Conservation (phyloP, 345 rosid species). For the Ceriops zippeliana region DNA sequence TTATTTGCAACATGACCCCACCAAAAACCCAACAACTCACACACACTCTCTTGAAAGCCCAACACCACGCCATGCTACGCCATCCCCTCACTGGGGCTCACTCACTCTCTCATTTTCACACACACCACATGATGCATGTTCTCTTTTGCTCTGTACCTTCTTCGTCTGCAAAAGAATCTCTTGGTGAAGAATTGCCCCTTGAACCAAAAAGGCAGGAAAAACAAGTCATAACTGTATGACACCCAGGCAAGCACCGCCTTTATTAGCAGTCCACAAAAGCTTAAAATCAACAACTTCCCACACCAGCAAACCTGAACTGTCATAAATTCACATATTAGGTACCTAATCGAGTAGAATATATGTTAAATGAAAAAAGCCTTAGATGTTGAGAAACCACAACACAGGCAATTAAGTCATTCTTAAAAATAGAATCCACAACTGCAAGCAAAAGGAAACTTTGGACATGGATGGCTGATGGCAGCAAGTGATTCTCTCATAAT, state of each 20-base stretch:
- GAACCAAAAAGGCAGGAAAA: conserved; percentile 47
- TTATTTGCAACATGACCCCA: no score
- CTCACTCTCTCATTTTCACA: background rate
- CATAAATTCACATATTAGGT: conserved; percentile 8
- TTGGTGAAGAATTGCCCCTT: conserved; percentile 15
- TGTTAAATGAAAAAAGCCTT: background rate
- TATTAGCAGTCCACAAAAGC: conserved; percentile 19
- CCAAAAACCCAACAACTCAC: background rate
- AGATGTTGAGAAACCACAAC: conserved; percentile 3
- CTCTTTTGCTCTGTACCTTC: conserved; percentile 46
- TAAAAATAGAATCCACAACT: background rate
- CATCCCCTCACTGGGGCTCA: no score
- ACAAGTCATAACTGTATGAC: conserved; percentile 51
- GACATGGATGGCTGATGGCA: no score
- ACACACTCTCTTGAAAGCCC: background rate
- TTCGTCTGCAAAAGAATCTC: conserved; percentile 33
- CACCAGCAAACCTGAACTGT: conserved; percentile 27
- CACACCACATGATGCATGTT: background rate
- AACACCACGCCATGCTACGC: background rate
- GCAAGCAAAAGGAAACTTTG: no score
- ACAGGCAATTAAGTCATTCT: background rate
- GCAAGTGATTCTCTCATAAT: no score
- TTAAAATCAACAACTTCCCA: conserved; percentile 16
- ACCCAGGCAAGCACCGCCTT: conserved; percentile 24
- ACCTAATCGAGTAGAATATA: background rate